phyloP scores from a whole-genome alignment of 257 asterid genomes.

The Gentiana macrophylla region DNA sequence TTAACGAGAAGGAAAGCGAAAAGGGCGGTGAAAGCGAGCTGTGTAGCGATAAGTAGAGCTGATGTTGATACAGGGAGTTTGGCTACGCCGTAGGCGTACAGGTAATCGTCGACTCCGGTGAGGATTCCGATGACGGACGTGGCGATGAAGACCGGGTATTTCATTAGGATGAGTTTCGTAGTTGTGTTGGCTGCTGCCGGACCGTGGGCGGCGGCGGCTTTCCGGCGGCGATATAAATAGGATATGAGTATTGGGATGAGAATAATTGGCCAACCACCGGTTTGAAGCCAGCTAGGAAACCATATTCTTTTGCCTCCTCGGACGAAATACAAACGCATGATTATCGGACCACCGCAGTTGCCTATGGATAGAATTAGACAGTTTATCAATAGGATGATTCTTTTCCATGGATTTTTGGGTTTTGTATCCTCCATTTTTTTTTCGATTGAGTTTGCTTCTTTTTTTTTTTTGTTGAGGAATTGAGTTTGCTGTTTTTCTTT shows the following conservation, averaged over 20 bases:
- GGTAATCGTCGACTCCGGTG: constrained; percentile 2
- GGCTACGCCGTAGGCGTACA: constrained; percentile 6
- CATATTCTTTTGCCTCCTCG: constrained; percentile 17
- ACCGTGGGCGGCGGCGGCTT: neutral
- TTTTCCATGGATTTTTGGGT: constrained; percentile 3
- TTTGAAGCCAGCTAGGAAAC: constrained; percentile 9
- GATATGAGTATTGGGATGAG: constrained; percentile 8
- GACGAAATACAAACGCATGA: constrained; percentile 20
- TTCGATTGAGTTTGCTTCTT: no score
- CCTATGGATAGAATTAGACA: constrained; percentile 4
- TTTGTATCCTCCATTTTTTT: constrained; percentile 6
- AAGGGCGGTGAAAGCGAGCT: constrained; percentile 15
- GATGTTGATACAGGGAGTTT: constrained; percentile 18
- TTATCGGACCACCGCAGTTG: constrained; percentile 14
- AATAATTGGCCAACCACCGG: constrained; percentile 16
- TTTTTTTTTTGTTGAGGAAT: no score
- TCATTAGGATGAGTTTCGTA: constrained; percentile 6
- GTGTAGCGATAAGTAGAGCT: constrained; percentile 1
- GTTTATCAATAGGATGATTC: constrained; percentile 1
- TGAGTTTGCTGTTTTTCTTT: no score
- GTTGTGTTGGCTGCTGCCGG: neutral
- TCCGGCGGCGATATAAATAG: constrained; percentile 9
- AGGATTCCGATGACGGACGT: constrained; percentile 7
- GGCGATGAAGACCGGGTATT: neutral
- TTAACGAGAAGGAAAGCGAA: constrained; percentile 19